Base-by-base conservation (phyloP, 495 filamentous ascomycete species). In the Penicillium flavigenum region DNA sequence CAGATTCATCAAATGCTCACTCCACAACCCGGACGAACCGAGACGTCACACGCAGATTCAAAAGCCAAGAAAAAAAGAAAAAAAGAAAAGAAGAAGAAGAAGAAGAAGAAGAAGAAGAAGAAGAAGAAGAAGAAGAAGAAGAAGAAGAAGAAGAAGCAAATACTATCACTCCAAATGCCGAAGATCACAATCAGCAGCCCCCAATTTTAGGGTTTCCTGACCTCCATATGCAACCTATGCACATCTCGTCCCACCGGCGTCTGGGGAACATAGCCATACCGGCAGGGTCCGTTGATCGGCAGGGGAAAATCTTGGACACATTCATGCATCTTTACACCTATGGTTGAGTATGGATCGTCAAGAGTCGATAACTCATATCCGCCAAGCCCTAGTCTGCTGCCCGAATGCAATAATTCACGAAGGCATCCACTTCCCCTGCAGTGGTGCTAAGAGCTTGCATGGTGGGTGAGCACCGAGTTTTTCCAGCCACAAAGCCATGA, bases 401-500 rank as follows among this genome's bases (percentile, higher is more conserved):
- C 31, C 32, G 43, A n/a, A 44, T 45, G 34, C 50, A 61, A 58
- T 52, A 27, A 48, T 56, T 34, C 24, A 43, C 38, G 44, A 20
- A 47, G 31, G 20, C 55, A 59, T 56, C 55, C 56, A 52, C 42
- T 51, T 47, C 14, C 19, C 22, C 20, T 26, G 39, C 53, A 32
- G 34, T 5, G 3, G 34, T 5, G 3, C 27, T 34, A n/a, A 24
- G 38, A 26, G 31, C 27, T 4, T 12, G 17, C 2, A 49, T 31
- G 17, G n/a, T 42, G 43, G 32, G 12, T 10, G 22, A n/a, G 22
- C 26, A 38, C 3, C 31, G 19, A 16, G 24, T 12, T 0, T 22
- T 22, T 47, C 10, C 14, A 8, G 29, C 11, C 14, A 0, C 20
- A 10, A 3, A 20, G 12, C 3, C 10, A 8, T 26, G 24, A 12